phyloP scores from a whole-genome alignment of 2,329 filamentous ascomycete genomes.

The Ascochyta fabae region DNA sequence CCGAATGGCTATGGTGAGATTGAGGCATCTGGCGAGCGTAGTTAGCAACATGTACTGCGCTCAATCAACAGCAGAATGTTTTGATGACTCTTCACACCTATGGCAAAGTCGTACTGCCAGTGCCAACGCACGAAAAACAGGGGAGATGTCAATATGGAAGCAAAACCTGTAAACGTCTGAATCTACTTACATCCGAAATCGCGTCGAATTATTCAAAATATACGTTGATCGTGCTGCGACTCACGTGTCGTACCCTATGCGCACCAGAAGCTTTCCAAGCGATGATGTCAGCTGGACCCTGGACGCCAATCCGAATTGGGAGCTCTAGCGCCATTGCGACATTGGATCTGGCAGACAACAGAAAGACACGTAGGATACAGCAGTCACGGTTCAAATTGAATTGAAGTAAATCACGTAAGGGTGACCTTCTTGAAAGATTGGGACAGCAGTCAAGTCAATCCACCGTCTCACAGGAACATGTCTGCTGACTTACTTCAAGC shows the following conservation, averaged over 20 bases:
- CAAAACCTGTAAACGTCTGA: too few species aligned
- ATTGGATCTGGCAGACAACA: too few species aligned
- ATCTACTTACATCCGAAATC: not conserved
- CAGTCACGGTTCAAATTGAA: too few species aligned
- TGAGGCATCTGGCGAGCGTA: conserved; percentile 73
- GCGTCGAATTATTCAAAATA: too few species aligned
- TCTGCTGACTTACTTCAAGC: not conserved
- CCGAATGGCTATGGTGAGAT: conserved; percentile 97
- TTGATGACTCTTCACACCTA: conserved; percentile 1
- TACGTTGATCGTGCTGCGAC: not conserved
- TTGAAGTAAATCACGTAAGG: too few species aligned
- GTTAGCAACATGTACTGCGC: not conserved
- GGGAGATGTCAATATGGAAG: too few species aligned
- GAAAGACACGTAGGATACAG: too few species aligned
- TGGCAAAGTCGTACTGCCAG: too few species aligned
- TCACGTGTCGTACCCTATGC: not conserved
- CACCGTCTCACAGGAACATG: not conserved
- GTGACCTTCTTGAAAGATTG: too few species aligned
- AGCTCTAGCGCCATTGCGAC: too few species aligned
- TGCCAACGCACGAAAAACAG: not conserved
- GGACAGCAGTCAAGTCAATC: too few species aligned
- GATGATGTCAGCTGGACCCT: conserved; percentile 20
- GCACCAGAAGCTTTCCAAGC: conserved; percentile 1
- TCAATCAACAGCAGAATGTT: not conserved
- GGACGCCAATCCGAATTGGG: not conserved